Base-by-base conservation (phyloP, 306 rosid species). In the Rosa persica region DNA sequence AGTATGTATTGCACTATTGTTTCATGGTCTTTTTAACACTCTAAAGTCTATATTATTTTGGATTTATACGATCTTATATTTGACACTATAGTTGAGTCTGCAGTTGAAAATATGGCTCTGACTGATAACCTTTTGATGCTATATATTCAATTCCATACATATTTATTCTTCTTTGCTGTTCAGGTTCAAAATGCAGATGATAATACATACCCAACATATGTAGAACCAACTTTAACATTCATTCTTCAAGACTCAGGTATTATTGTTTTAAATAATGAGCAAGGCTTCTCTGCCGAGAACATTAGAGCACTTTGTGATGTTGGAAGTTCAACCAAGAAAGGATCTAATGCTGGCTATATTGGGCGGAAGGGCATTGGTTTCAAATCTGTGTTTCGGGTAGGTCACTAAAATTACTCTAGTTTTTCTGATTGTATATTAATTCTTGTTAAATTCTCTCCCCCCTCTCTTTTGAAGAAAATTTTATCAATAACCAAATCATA, bases 151-250 rank as follows among this genome's bases (percentile, higher is more conserved):
- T 40, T 67, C 12, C 27, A 20, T 67, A 39, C 49, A 40, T 38
- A 51, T 20, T 20, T 16, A 62, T 81, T 34, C n/a, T 78, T 83
- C 78, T 54, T 38, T 58, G 72, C 85, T 85, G 80, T 76, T 82
- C 88, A 95, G 98, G 97, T 95, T 81, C 98, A 95, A 82, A 95
- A 95, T 87, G 98, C 98, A 42, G 98, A 95, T 81, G 98, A 95
- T 82, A 95, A 95, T 86, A 80, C 74, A 78, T 95, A 95, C 78
- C 82, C 91, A 47, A 89, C 85, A 79, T 81, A 82, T 73, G 90
- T 89, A 76, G 93, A 95, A 79, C 98, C 98, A 46, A 92, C 98
- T 72, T 81, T 95, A 58, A 89, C 92, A 46, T 95, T 95, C 86
- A 91, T 95, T 87, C 94, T 95, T 75, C 91, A 36, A 83, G 93